Conservation (phyloP, 2,329 filamentous ascomycete species). For the Diaporthe velutina region DNA sequence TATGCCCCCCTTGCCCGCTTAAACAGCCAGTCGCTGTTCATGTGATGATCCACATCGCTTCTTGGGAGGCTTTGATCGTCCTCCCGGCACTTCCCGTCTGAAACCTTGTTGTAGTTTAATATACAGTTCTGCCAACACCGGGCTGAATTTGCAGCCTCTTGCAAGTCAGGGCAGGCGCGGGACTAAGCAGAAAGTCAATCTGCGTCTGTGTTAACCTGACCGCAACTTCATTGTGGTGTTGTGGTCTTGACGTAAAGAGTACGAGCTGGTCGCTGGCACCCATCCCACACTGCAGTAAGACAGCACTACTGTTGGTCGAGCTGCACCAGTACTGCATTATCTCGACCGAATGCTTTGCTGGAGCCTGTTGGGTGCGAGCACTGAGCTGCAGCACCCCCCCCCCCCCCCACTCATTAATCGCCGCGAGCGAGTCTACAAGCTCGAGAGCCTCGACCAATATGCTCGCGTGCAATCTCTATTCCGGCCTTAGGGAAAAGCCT, state of each 20-base stretch:
- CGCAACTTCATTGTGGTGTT: neutral
- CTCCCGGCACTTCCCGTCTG: neutral
- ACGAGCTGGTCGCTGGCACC: neutral
- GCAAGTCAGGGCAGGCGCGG: neutral
- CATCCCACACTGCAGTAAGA: neutral
- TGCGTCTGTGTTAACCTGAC: neutral
- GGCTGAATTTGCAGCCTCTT: neutral
- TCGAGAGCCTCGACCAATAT: constrained; percentile 22
- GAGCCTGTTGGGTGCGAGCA: neutral
- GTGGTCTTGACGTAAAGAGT: neutral
- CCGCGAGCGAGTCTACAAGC: neutral
- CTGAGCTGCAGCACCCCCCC: neutral
- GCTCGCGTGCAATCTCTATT: neutral
- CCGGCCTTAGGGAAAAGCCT: constrained; percentile 4
- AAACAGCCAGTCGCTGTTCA: constrained; percentile 20
- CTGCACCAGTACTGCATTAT: neutral
- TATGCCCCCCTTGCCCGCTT: constrained; percentile 20
- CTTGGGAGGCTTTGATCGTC: neutral
- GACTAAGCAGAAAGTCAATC: neutral
- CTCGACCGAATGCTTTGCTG: neutral
- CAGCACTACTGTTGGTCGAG: neutral
- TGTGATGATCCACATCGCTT: neutral
- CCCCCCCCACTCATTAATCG: constrained; percentile 4
- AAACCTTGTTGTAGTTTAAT: neutral
- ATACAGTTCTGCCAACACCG: neutral